These are phyloP conservation scores for Saturnispora sanitii DNA, from an alignment of 805 yeast species.

Conservation along the genomic window DNA sequence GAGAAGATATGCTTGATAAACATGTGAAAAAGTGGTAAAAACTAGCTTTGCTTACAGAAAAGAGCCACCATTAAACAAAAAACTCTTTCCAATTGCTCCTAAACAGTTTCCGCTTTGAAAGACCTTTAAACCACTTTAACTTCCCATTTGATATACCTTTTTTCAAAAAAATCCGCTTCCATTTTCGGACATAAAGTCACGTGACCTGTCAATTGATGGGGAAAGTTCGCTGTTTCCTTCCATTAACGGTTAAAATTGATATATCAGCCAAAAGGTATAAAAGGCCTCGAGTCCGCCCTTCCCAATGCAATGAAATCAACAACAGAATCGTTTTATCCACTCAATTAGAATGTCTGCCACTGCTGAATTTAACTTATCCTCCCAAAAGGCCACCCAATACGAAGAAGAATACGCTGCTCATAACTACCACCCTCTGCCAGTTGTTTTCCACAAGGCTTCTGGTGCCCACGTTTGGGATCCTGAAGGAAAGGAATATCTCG, in stretches of 20 bases:
- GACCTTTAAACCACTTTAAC: too few species aligned
- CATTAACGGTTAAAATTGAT: constrained; percentile 1
- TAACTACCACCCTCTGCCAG: constrained; percentile 95
- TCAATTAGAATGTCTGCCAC: constrained; percentile 4
- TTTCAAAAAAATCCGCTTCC: not conserved
- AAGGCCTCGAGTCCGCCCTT: not conserved
- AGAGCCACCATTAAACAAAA: too few species aligned
- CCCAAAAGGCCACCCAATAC: constrained; percentile 52
- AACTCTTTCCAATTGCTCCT: too few species aligned
- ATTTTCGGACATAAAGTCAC: not conserved
- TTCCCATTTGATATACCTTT: too few species aligned
- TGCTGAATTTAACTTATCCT: constrained; percentile 43
- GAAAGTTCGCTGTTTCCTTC: constrained; percentile 4
- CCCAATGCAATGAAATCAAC: not conserved
- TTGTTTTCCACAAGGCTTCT: constrained; percentile 73
- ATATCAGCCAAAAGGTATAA: not conserved
- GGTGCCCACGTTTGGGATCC: constrained; percentile 99
- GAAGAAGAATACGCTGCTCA: constrained; percentile 87
- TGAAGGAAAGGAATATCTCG: constrained; percentile 88
- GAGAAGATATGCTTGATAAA: too few species aligned
- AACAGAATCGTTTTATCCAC: not conserved
- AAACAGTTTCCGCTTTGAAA: too few species aligned
- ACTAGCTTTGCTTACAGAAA: too few species aligned
- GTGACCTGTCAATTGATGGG: not conserved
- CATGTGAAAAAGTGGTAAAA: too few species aligned